Percentiles rank a stretch among this genome's conserved stretches.
These are phyloP conservation scores for Vitellaria paradoxa DNA, from an alignment of 179 eudicot genomes.

Conservation along the genomic window DNA sequence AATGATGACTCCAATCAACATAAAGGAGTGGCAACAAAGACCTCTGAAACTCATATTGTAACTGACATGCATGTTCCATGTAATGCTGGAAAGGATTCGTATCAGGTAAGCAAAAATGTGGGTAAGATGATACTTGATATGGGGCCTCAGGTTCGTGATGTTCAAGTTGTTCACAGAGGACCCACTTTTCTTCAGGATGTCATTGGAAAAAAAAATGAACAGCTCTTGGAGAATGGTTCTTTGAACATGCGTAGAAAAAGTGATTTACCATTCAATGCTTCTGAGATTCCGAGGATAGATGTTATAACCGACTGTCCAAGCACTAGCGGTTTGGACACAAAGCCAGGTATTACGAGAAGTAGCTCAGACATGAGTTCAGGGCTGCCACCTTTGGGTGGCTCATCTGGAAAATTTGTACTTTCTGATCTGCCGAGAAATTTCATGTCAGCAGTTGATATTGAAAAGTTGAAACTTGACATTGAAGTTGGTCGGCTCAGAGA, in stretches of 20 bases:
- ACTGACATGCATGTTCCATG: constrained; percentile 6
- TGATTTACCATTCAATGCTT: constrained; percentile 25
- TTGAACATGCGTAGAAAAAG: constrained; percentile 14
- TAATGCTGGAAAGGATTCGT: constrained; percentile 4
- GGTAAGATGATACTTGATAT: constrained; percentile 5
- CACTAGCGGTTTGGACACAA: constrained; percentile 14
- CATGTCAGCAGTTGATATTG: constrained; percentile 51
- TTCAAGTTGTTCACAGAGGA: constrained; percentile 50
- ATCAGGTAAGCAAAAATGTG: constrained; percentile 4
- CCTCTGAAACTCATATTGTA: constrained; percentile 20
- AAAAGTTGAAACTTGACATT: constrained; percentile 58
- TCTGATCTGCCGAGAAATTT: constrained; percentile 46
- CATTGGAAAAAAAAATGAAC: constrained; percentile 14
- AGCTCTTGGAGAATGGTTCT: constrained; percentile 7
- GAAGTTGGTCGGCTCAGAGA: constrained; percentile 69
- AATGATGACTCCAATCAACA: constrained; percentile 16
- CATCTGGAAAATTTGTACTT: constrained; percentile 22
- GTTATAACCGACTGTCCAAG: constrained; percentile 10
- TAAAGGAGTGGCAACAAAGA: constrained; percentile 18
- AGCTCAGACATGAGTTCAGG: constrained; percentile 35
- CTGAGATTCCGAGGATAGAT: constrained; percentile 15
- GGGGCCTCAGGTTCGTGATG: constrained; percentile 54
- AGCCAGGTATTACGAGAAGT: constrained; percentile 26
- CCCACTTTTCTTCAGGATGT: constrained; percentile 20
- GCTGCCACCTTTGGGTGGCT: constrained; percentile 41